Evolutionary conservation across 148 eudicot genomes (phyloP).

Genomic region (Cornus suecica): DNA sequence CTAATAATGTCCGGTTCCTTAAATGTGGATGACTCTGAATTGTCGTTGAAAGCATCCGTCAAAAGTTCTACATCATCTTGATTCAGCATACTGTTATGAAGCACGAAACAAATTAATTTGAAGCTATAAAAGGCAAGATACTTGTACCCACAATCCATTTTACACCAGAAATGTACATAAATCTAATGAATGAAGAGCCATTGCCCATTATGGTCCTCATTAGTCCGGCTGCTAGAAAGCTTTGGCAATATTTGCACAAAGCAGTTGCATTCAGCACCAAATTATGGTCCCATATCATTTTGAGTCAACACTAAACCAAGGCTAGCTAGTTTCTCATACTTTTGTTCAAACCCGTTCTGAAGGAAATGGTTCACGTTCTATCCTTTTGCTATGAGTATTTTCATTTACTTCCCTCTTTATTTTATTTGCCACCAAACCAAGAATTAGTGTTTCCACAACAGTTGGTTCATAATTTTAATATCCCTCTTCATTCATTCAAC

Average conservation of each 20-base stretch:
- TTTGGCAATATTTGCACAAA: neutral
- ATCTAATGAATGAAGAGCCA: neutral
- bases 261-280: neutral
- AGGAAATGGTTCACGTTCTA: too few species aligned
- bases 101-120: neutral
- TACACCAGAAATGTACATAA: neutral
- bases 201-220: too few species aligned
- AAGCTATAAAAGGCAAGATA: neutral
- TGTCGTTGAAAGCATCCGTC: neutral
- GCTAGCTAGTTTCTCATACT: too few species aligned
- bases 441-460: too few species aligned
- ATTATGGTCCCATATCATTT: neutral
- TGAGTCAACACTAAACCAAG: too few species aligned
- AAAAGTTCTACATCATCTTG: slow-evolving; percentile 11
- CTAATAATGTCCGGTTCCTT: neutral
- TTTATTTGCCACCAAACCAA: too few species aligned
- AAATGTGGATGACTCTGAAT: neutral
- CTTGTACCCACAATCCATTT: neutral
- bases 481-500: too few species aligned
- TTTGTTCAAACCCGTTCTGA: too few species aligned
- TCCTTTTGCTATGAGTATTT: too few species aligned
- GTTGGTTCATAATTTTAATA: too few species aligned
- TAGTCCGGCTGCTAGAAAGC: too few species aligned
- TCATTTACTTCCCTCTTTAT: too few species aligned
- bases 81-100: slow-evolving; percentile 1